phyloP scores from a whole-genome alignment of 441 rosid species.

The Croton setiger region DNA sequence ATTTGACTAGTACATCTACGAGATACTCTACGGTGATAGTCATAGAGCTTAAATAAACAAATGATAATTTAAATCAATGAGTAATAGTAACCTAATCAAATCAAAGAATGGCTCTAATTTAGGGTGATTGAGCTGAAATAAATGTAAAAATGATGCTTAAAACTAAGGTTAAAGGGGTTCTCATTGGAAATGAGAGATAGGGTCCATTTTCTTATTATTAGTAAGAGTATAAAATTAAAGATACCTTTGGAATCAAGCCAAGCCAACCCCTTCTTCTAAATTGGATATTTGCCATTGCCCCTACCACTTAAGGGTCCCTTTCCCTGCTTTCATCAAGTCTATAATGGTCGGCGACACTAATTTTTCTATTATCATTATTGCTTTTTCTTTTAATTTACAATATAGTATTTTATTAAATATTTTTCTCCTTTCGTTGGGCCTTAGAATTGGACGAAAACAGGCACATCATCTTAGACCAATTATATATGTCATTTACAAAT shows the following conservation, averaged over 20 bases:
- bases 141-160: conserved; percentile 14
- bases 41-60: too few relatives aligned
- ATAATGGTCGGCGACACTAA: background rate
- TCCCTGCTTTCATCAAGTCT: conserved; percentile 16
- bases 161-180: conserved; percentile 10
- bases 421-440: background rate
- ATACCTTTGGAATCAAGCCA: conserved; percentile 27
- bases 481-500: background rate
- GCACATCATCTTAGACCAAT: conserved; percentile 19
- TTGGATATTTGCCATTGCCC: conserved; percentile 13
- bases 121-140: background rate
- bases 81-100: too few relatives aligned
- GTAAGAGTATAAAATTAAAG: conserved; percentile 12
- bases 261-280: background rate
- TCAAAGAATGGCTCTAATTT: too few relatives aligned
- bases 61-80: too few relatives aligned
- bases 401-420: background rate
- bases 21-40: too few relatives aligned
- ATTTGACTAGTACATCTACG: too few relatives aligned
- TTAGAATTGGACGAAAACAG: conserved; percentile 2
- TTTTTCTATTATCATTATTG: background rate
- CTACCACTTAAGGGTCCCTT: background rate
- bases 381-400: background rate
- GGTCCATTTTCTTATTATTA: conserved; percentile 25
- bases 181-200: conserved; percentile 19